phyloP scores from a whole-genome alignment of 345 rosid species.

The Trapa incisa region DNA sequence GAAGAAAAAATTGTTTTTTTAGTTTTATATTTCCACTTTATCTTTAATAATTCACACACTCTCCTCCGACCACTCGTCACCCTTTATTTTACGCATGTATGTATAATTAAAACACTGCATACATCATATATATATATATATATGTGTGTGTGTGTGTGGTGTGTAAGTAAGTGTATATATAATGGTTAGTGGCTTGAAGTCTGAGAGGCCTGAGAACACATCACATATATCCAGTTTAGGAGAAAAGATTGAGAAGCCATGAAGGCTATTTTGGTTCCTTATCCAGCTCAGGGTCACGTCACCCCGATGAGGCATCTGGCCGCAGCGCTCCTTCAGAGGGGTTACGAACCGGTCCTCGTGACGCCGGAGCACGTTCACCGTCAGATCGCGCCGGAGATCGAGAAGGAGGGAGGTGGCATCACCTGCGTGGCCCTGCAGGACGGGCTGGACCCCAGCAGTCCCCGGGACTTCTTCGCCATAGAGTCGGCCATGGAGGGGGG shows the following conservation, averaged over 20 bases:
- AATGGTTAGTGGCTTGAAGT: not conserved
- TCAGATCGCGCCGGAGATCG: slow-evolving; percentile 11
- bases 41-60: not conserved
- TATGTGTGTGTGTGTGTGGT: not conserved
- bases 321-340: slow-evolving; percentile 23
- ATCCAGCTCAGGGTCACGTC: slow-evolving; percentile 77
- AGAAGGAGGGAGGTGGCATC: not conserved
- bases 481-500: slow-evolving; percentile 48
- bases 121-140: not conserved
- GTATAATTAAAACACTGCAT: too few relatives aligned
- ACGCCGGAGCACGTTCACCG: slow-evolving; percentile 47
- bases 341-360: slow-evolving; percentile 39
- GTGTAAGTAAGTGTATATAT: too few relatives aligned
- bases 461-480: slow-evolving; percentile 46
- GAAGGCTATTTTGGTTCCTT: slow-evolving; percentile 53
- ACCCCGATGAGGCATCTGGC: slow-evolving; percentile 65
- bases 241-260: slow-evolving; percentile 1
- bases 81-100: too few relatives aligned
- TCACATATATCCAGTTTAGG: not conserved
- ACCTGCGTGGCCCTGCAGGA: slow-evolving; percentile 35
- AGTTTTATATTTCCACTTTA: too few relatives aligned
- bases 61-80: not conserved
- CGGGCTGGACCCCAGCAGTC: slow-evolving; percentile 18
- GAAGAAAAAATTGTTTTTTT: too few relatives aligned
- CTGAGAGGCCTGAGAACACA: not conserved